phyloP scores from a whole-genome alignment of 768 basidiomycete species.

The Mycena leptocephala region DNA sequence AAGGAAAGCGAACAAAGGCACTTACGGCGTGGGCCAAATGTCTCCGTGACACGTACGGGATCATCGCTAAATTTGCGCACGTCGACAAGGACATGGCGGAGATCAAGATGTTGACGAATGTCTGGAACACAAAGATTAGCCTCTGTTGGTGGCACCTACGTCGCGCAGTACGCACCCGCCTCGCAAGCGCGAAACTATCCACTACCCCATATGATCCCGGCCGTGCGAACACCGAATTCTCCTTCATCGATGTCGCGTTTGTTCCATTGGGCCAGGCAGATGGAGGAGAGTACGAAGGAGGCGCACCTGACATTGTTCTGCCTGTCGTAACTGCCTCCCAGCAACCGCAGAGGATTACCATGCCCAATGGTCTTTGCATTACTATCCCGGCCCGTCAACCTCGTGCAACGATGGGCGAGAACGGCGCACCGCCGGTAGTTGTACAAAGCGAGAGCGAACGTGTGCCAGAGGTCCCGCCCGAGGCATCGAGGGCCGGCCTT shows the following conservation, averaged over 20 bases:
- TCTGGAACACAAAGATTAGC: constrained; percentile 33
- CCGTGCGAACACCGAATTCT: constrained; percentile 29
- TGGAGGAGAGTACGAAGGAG: constrained; percentile 3
- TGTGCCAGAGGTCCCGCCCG: no score
- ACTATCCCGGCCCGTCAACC: not conserved
- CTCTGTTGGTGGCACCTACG: constrained; percentile 40
- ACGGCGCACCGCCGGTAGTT: not conserved
- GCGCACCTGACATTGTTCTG: not conserved
- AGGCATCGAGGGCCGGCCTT: no score
- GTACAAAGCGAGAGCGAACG: no score
- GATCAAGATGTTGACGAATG: constrained; percentile 14
- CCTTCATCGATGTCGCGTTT: constrained; percentile 34
- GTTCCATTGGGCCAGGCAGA: constrained; percentile 9
- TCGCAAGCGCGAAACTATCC: constrained; percentile 26
- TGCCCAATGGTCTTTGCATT: constrained; percentile 7
- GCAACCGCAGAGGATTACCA: not conserved
- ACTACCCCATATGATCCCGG: constrained; percentile 36
- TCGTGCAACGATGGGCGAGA: not conserved
- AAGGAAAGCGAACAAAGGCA: constrained; percentile 37
- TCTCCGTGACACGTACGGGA: constrained; percentile 27
- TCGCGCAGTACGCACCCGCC: constrained; percentile 11
- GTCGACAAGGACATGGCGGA: constrained; percentile 41
- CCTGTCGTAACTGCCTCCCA: not conserved
- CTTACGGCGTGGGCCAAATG: constrained; percentile 33
- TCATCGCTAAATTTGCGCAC: constrained; percentile 27